Evolutionary conservation across 177 flowering plant genomes (phyloP).

Genomic region (Vitis hybrid): DNA sequence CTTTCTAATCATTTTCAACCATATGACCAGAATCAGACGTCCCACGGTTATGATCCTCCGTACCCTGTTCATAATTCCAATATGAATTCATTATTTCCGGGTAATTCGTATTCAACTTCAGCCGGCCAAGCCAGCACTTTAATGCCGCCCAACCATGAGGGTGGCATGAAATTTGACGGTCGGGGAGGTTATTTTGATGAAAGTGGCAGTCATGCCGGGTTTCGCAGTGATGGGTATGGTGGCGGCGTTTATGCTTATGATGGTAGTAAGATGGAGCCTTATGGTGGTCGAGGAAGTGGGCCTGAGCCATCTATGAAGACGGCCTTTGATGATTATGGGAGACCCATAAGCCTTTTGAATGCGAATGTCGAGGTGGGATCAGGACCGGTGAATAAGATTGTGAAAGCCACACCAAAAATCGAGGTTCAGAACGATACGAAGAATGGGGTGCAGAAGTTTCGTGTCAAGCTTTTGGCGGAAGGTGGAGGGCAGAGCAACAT

Average conservation of each 20-base stretch:
- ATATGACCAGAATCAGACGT: conserved; percentile 32
- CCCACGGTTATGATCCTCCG: conserved; percentile 19
- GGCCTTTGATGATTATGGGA: conserved; percentile 87
- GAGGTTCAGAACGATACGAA: conserved; percentile 72
- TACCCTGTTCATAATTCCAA: conserved; percentile 19
- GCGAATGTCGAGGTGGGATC: conserved; percentile 29
- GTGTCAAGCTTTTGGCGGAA: conserved; percentile 88
- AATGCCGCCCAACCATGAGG: conserved; percentile 30
- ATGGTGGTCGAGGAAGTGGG: conserved; percentile 78
- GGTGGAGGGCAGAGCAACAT: conserved; percentile 69
- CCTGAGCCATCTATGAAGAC: conserved; percentile 61
- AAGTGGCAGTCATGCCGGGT: conserved; percentile 28
- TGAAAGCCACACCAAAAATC: conserved; percentile 81
- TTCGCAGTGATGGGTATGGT: conserved; percentile 36
- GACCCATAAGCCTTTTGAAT: conserved; percentile 52
- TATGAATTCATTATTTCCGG: conserved; percentile 24
- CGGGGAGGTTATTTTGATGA: conserved; percentile 40
- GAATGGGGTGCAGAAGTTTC: conserved; percentile 85
- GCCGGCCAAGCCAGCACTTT: conserved; percentile 23
- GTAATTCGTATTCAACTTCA: conserved; percentile 20
- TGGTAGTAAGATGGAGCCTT: conserved; percentile 80
- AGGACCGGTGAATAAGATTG: conserved; percentile 45
- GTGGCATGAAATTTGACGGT: conserved; percentile 33
- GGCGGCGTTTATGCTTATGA: conserved; percentile 81
- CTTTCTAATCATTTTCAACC: conserved; percentile 19